These are phyloP conservation scores for Nemania sp. DNA, from an alignment of 2,329 filamentous ascomycete species.

Conservation along the genomic window DNA sequence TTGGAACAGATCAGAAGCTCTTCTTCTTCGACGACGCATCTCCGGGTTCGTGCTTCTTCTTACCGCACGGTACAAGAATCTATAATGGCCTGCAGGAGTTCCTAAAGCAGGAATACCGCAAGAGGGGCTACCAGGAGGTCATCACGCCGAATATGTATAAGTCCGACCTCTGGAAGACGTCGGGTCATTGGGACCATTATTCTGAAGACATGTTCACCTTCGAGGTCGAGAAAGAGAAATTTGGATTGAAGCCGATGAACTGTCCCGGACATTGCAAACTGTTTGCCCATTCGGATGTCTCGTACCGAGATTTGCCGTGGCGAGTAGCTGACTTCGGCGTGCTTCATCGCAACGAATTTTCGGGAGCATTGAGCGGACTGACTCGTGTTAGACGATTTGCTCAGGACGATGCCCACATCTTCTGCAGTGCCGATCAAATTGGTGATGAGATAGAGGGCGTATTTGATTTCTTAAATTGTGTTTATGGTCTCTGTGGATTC, in stretches of 20 bases:
- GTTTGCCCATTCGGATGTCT: constrained; percentile 72
- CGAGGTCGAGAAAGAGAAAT: constrained; percentile 63
- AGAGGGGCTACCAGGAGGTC: constrained; percentile 92
- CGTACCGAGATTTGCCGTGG: constrained; percentile 79
- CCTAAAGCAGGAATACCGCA: constrained; percentile 86
- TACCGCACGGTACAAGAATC: constrained; percentile 90
- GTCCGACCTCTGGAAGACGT: constrained; percentile 87
- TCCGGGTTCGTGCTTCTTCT: constrained; percentile 90
- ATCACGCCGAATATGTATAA: constrained; percentile 98
- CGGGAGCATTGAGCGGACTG: constrained; percentile 77
- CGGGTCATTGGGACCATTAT: constrained; percentile 92
- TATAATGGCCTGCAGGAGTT: constrained; percentile 86
- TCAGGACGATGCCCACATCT: constrained; percentile 90
- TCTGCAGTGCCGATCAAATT: constrained; percentile 62
- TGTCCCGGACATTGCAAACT: constrained; percentile 87
- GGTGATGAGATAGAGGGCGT: constrained; percentile 50
- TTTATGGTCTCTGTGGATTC: constrained; percentile 82
- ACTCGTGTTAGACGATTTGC: constrained; percentile 86
- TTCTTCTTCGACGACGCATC: constrained; percentile 96
- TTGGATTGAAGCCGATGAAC: constrained; percentile 91
- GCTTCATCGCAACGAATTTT: constrained; percentile 84
- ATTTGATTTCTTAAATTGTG: constrained; percentile 69
- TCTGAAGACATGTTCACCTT: constrained; percentile 78
- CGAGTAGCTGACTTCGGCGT: constrained; percentile 85
- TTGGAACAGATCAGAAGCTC: constrained; percentile 93